Percentiles rank a stretch among this genome's conserved stretches.
Conservation (phyloP, 345 rosid genomes). For the Rhizophora mangle region DNA sequence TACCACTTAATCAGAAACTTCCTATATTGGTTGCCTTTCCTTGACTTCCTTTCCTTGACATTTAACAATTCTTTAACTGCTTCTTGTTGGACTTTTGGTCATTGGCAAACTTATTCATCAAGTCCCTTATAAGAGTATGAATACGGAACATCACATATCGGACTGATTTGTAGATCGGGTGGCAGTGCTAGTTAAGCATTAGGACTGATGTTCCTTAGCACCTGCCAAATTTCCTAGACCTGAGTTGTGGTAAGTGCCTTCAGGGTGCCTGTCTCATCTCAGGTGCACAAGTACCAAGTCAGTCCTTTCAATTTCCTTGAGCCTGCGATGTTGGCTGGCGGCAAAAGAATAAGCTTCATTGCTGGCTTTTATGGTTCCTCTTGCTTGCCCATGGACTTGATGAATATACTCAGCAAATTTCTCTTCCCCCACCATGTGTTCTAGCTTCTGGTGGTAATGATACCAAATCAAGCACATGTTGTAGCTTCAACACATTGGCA, state of each 20-base stretch:
- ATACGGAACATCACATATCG: background rate
- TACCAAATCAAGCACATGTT: too few species aligned
- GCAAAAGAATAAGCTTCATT: too few species aligned
- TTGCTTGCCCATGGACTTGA: too few species aligned
- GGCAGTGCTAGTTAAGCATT: background rate
- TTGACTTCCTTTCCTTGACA: background rate
- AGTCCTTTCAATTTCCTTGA: background rate
- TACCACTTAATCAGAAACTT: too few species aligned
- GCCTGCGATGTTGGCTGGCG: background rate
- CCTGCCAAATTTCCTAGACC: constrained; percentile 10
- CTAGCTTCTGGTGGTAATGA: too few species aligned
- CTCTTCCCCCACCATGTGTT: too few species aligned
- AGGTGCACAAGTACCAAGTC: background rate
- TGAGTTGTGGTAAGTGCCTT: background rate
- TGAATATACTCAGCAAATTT: too few species aligned
- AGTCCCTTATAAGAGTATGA: constrained; percentile 7
- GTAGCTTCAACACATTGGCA: too few species aligned
- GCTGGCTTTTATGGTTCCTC: background rate
- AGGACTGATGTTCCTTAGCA: background rate
- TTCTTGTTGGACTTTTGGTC: background rate
- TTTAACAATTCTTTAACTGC: background rate
- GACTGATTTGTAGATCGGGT: constrained; percentile 3
- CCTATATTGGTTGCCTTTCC: too few species aligned
- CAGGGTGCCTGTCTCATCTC: background rate
- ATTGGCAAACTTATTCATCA: background rate